Base-by-base conservation (phyloP, 345 rosid genomes). In the Firmiana major region DNA sequence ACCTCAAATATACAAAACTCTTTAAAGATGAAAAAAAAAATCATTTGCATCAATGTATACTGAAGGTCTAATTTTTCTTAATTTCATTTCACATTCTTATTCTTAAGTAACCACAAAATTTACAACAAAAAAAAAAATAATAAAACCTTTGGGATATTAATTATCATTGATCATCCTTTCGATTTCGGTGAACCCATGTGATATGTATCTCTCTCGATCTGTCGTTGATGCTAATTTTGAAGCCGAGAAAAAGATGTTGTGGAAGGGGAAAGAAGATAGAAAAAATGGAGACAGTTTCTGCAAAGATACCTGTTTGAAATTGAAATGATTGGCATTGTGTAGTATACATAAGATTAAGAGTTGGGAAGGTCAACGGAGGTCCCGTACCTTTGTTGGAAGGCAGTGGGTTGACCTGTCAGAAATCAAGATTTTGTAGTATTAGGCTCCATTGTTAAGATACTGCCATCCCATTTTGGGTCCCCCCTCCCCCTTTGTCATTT, bases 331-430 rank as follows among this genome's bases (percentile, higher is more conserved):
- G 73, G 38, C 54, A n/a, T 17, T 48, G 31, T 22, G 67, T 16
- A 28, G 24, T 45, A 73, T 13, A 15, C 26, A 34, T 8, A 69
- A 31, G 63, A 63, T n/a, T 73, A 36, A 70, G 80, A 75, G 68
- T 31, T 31, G 38, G 9, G n/a, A 24, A 80, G 31, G 89, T 86
- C 89, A 86, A 86, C 84, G 82, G 78, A 31, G 45, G 22, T 63
- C 81, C 82, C 63, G 73, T 70, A 80, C 78, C 65, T 71, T 74
- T 15, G 19, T 19, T 65, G 75, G 31, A 21, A 10, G 40, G 42
- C 24, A n/a, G 51, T 72, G 73, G 79, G 81, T 84, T 84, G 89
- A 84, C 87, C 71, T 84, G 84, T 75, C 86, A 73, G 86, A 73
- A 42, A 51, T 43, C 11, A 55, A n/a, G 36, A 58, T 82, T 83